Percentiles rank a stretch among this genome's conserved stretches.
Conservation (phyloP, 2,329 filamentous ascomycete genomes). For the Pseudogymnoascus sp. region DNA sequence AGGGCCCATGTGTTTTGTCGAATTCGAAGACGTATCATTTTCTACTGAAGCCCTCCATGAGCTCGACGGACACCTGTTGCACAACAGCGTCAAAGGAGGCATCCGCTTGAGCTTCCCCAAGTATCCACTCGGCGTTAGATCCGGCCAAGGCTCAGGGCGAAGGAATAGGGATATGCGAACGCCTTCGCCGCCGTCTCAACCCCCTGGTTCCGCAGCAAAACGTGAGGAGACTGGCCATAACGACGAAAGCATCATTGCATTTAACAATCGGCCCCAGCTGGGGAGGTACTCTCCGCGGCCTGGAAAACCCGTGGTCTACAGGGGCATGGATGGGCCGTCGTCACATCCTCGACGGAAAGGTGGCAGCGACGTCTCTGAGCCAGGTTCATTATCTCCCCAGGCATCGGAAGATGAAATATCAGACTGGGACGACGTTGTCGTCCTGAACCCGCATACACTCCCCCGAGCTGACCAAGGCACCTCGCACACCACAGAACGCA, state of each 20-base stretch:
- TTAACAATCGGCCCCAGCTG: too few species aligned
- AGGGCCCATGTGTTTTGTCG: conserved; percentile 97
- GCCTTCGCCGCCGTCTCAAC: too few species aligned
- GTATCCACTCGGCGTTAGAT: conserved; percentile 88
- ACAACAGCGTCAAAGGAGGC: conserved; percentile 89
- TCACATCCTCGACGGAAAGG: too few species aligned
- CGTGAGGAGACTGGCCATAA: too few species aligned
- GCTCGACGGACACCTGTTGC: conserved; percentile 76
- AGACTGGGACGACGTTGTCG: not conserved
- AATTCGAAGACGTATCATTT: conserved; percentile 89
- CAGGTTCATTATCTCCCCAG: not conserved
- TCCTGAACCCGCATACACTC: not conserved
- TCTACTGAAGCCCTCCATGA: conserved; percentile 88
- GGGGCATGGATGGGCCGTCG: too few species aligned
- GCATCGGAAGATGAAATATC: not conserved
- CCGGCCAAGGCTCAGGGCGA: conserved; percentile 47
- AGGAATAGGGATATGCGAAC: too few species aligned
- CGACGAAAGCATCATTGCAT: too few species aligned
- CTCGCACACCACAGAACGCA: not conserved
- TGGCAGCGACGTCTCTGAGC: too few species aligned
- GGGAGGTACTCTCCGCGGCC: too few species aligned
- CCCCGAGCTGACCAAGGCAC: not conserved
- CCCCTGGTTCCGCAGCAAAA: too few species aligned
- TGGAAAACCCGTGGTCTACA: too few species aligned
- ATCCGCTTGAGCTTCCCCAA: conserved; percentile 96